Evolutionary conservation across 2,329 filamentous ascomycete species (phyloP), one percentile per base, ranked within the genome.

Genomic region (Stemphylium beticola): DNA sequence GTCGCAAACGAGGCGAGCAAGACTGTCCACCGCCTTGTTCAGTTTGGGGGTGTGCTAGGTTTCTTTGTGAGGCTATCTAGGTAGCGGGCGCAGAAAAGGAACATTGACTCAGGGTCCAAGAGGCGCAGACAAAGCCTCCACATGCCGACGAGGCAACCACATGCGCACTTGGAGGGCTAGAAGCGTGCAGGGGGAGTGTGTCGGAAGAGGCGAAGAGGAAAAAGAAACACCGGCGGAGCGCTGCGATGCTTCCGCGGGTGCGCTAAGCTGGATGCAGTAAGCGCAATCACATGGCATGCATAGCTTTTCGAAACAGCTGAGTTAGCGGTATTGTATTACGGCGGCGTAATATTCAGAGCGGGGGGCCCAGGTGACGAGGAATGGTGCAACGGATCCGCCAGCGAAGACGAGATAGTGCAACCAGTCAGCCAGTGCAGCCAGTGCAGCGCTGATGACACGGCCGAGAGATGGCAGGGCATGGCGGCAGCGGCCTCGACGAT

Each of bases 321-420:
- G 53, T 61, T 18, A 65, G 52, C 57, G 53, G 68, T 72, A 67
- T 60, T 61, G 58, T 66, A 61, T 49, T 32, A 44, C 18, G 55
- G 45, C 37, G 29, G 39, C 15, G 45, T 48, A 58, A 63, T 38
- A 42, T 59, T 64, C 18, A 38, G n/a, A 29, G 29, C 18, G 42
- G 39, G 22, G 17, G 40, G 49, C 49, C 53, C 65, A 66, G 62
- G 64, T 68, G 64, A 66, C 63, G 53, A 32, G 49, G 29, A 39
- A 24, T 53, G 33, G 58, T 57, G 58, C 55, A 53, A 59, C 51
- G 42, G 46, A 40, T 50, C 40, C 43, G 56, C 42, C 50, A 62
- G 51, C 47, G 24, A 24, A 45, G 22, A 34, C 29, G 42, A 17
- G 15, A 36, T 29, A 31, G 37, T 29, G 43, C 53, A 32, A 18